Evolutionary conservation across 345 rosid species (phyloP), one percentile per base, ranked within the genome.

Genomic region (Anacardium occidentale): DNA sequence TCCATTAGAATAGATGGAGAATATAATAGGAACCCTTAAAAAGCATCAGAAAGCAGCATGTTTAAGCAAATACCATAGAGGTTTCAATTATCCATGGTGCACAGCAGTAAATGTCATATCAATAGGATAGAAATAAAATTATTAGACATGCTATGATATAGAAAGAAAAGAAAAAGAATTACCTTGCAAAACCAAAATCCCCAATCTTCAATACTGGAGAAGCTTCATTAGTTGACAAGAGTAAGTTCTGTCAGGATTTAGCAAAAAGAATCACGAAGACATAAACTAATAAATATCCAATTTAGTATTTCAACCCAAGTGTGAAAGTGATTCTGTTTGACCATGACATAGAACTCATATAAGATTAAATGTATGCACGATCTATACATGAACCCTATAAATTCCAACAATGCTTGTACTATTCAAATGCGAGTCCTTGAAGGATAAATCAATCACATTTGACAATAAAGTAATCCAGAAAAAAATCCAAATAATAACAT

Each of bases 161-260:
- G 20, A 26, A 50, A 20, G 24, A 26, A 22, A 34, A 10, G 15
- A 79, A 14, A 11, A 2, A 51, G n/a, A 21, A 48, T 56, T 75
- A 89, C 97, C 97, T 88, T 59, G 94, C 97, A 86, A 91, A 91
- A 69, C 94, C 97, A 84, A 91, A 91, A 81, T 91, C 97, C 57
- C 94, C 94, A 64, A 91, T 91, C 84, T 91, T 91, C 80, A 91
- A 74, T 68, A 75, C 71, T 14, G 89, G 89, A 71, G 86, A 77
- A 58, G 62, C 74, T 65, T 82, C 91, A 74, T 79, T 76, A 15
- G 88, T 84, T 17, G 88, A 82, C 67, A 91, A 78, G 61, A 91
- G 90, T 55, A 91, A 79, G 85, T 91, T 91, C 97, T 91, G 68
- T 85, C 82, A 80, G 66, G 61, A 26, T 69, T 65, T 8, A 70